These are phyloP conservation scores for Hortiboletus campestris DNA, from an alignment of 768 basidiomycete species.

Conservation along the genomic window DNA sequence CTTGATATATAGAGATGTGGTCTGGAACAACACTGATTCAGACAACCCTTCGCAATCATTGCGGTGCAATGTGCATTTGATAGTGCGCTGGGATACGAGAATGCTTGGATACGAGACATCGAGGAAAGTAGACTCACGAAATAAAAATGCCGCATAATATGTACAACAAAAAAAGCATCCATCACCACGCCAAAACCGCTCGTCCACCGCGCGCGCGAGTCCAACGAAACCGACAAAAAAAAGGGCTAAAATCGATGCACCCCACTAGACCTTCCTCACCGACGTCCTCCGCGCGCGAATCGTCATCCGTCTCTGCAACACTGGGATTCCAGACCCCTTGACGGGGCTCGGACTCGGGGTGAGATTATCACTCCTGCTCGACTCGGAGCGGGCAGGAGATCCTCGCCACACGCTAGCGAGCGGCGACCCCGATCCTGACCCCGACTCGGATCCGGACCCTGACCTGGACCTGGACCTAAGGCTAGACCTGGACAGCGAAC, in stretches of 20 bases:
- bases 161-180: background rate
- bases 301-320: conserved; percentile 29
- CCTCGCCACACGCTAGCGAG: conserved; percentile 8
- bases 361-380: conserved; percentile 12
- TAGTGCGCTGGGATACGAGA: background rate
- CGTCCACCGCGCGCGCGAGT: background rate
- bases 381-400: conserved; percentile 20
- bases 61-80: background rate
- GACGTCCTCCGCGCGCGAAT: conserved; percentile 23
- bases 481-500: conserved; percentile 15
- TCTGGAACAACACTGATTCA: too few species aligned
- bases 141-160: background rate
- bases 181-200: background rate
- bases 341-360: conserved; percentile 20
- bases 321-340: conserved; percentile 28
- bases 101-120: background rate
- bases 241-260: background rate
- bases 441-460: background rate
- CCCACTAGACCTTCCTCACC: conserved; percentile 15
- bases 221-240: background rate
- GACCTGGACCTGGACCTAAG: background rate
- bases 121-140: background rate
- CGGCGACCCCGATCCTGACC: conserved; percentile 3
- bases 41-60: too few species aligned
- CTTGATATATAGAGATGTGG: too few species aligned